phyloP scores from a whole-genome alignment of 352 stramenopile species.

The Elongisporangium undulatum region DNA sequence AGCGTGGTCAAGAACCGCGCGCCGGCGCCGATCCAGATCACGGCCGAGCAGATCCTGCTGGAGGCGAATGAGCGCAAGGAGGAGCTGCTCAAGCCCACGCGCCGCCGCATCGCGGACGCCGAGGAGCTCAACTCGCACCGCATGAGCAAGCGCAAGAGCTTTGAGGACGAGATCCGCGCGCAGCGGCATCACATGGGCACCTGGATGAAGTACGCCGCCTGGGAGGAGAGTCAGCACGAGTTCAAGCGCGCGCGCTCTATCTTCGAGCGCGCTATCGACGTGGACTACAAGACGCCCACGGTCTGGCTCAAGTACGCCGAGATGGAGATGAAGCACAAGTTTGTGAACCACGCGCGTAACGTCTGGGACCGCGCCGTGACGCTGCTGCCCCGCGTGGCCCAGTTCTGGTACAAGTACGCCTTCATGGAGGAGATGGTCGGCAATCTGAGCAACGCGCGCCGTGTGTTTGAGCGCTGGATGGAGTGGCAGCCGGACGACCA shows the following conservation, averaged over 20 bases:
- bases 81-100: constrained; percentile 63
- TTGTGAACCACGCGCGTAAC: constrained; percentile 98
- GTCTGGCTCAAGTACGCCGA: constrained; percentile 99
- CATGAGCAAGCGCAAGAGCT: constrained; percentile 90
- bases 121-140: constrained; percentile 92
- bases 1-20: constrained; percentile 97
- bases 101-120: constrained; percentile 83
- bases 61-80: constrained; percentile 90
- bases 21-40: constrained; percentile 98
- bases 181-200: constrained; percentile 94
- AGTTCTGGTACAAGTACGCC: constrained; percentile 99
- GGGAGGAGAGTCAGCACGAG: constrained; percentile 98
- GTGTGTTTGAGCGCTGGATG: constrained; percentile 97
- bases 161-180: constrained; percentile 96
- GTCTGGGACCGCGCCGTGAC: constrained; percentile 94
- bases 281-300: constrained; percentile 93
- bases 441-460: constrained; percentile 90
- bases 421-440: constrained; percentile 99
- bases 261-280: constrained; percentile 97
- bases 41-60: constrained; percentile 97
- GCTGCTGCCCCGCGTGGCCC: constrained; percentile 94
- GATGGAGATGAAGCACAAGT: constrained; percentile 99
- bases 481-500: constrained; percentile 98
- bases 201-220: constrained; percentile 98
- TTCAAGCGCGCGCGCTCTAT: constrained; percentile 95